A percentile compares a stretch with the other conserved stretches of the same genome.
phyloP scores from a whole-genome alignment of 768 basidiomycete genomes.

The Sporobolomyces roseus region DNA sequence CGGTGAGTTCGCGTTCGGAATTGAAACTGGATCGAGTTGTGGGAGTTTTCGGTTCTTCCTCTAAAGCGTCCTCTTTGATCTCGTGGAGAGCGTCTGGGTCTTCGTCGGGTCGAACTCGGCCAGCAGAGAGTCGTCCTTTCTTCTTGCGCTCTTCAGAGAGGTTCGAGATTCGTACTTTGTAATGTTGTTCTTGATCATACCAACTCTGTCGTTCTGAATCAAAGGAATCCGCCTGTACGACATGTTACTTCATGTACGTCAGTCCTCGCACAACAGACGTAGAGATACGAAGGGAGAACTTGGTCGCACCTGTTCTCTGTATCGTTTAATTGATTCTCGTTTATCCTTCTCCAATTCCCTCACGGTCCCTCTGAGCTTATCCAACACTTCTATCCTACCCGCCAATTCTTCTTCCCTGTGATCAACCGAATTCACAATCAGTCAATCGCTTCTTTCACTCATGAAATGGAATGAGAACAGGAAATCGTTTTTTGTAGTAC shows the following conservation, averaged over 20 bases:
- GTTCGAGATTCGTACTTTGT: conserved; percentile 82
- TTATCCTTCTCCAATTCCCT: conserved; percentile 86
- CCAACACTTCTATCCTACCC: conserved; percentile 73
- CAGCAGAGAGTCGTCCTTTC: background rate
- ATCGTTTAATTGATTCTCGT: conserved; percentile 71
- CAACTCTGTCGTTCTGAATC: conserved; percentile 88
- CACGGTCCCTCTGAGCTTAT: conserved; percentile 73
- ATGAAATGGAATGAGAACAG: background rate
- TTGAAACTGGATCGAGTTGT: conserved; percentile 20
- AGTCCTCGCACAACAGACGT: no score
- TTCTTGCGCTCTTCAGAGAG: conserved; percentile 50
- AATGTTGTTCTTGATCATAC: conserved; percentile 88
- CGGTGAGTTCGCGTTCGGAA: background rate
- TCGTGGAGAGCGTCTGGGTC: background rate
- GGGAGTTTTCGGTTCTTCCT: conserved; percentile 50
- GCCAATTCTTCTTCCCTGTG: conserved; percentile 73
- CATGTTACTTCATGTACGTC: no score
- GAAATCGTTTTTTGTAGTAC: background rate
- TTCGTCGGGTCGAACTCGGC: no score
- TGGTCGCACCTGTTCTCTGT: conserved; percentile 65
- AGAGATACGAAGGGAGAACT: background rate
- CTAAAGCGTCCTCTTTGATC: no score
- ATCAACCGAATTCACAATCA: background rate
- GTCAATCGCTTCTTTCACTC: background rate
- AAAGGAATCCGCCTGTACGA: conserved; percentile 63